Base-by-base conservation (phyloP, 148 eudicot genomes). In the Rhododendron mucronatum region DNA sequence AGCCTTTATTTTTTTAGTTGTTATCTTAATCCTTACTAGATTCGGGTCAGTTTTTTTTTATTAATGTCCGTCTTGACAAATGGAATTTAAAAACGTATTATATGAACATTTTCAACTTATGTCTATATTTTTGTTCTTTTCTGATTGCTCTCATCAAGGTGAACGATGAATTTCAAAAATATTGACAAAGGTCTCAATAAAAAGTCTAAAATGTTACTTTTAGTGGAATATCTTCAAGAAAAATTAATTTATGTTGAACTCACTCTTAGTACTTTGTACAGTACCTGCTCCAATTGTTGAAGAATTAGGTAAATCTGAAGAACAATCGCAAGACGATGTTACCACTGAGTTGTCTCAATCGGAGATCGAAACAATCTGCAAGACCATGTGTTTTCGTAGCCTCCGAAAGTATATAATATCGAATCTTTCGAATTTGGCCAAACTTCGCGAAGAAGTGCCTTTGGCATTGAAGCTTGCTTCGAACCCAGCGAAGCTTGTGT, bases 401-500 rank as follows among this genome's bases (percentile, higher is more conserved):
- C 77, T 91, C 4, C 86, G 91, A 6, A 91, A 51, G 84, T 89
- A 90, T 53, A 55, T 93, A 74, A 26, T 65, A 5, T 13, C 85
- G 11, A 69, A 87, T 75, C 80, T 90, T 7, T 55, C 83, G 1
- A 26, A 85, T 4, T 28, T 83, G 1, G 44, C 55, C 2, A 84
- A 83, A 80, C 88, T 93, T 21, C 86, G 89, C 0, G 48, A 81
- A 28, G 92, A 93, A 80, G 88, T 89, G 37, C 88, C 93, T 1
- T 41, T 82, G 57, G 92, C 93, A 5, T 48, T 93, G 90, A 86
- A 87, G 80, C 45, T 74, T 9, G 88, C 93, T 12, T 76, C 44
- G 0, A 84, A 90, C 80, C 90, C 92, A 26, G 88, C 92, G 20
- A 86, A 85, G 45, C 86, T 93, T 16, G 93, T 92, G 10, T 71